These are phyloP conservation scores for Kwoniella dejecticola DNA, from an alignment of 768 basidiomycete species.

Conservation along the genomic window DNA sequence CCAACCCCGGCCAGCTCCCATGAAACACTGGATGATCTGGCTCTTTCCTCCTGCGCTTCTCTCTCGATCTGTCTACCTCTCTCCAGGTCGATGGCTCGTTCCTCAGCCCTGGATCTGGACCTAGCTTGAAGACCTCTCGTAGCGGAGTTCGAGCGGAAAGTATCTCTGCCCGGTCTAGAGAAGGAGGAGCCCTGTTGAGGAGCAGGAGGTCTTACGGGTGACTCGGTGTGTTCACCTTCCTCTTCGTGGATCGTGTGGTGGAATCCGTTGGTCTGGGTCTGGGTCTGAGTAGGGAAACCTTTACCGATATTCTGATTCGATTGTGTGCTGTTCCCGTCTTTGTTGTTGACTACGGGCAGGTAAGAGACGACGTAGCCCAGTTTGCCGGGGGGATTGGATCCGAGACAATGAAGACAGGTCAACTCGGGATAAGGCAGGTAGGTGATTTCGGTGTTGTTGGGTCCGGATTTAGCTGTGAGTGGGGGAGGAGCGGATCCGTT, in stretches of 20 bases:
- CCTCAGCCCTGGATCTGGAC: conserved; percentile 16
- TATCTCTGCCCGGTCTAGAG: conserved; percentile 4
- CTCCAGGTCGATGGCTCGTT: conserved; percentile 10
- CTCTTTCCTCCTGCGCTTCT: conserved; percentile 15
- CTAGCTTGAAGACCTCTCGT: conserved; percentile 1
- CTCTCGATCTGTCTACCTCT: conserved; percentile 19
- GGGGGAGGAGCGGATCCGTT: conserved; percentile 6
- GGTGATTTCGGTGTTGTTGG: conserved; percentile 2
- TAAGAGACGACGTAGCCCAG: conserved; percentile 24
- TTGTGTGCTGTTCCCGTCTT: background rate
- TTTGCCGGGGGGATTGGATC: conserved; percentile 21
- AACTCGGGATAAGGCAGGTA: conserved; percentile 20
- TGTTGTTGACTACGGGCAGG: conserved; percentile 11
- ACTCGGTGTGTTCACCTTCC: background rate
- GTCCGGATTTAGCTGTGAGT: conserved; percentile 7
- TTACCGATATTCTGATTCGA: background rate
- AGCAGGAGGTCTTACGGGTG: conserved; percentile 6
- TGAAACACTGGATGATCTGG: conserved; percentile 17
- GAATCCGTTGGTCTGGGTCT: background rate
- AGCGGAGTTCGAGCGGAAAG: background rate
- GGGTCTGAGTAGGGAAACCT: background rate
- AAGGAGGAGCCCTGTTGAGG: background rate
- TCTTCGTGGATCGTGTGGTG: background rate
- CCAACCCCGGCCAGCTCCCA: conserved; percentile 17
- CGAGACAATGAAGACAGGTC: conserved; percentile 22